Evolutionary conservation across 2,329 filamentous ascomycete genomes (phyloP).

Genomic region (Cyclaneusma minus): DNA sequence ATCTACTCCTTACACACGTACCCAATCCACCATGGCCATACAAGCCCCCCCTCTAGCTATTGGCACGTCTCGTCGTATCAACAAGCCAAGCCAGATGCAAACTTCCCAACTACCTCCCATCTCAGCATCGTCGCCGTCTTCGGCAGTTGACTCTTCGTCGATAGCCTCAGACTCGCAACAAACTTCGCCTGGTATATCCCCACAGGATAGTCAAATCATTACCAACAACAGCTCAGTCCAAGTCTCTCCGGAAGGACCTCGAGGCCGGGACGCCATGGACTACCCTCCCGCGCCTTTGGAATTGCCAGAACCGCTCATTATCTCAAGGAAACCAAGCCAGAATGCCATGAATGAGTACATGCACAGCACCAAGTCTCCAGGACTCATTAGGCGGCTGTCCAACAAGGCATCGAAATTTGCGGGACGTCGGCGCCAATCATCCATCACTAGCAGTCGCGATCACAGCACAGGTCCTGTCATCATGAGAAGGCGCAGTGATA

Average conservation of each 20-base stretch:
- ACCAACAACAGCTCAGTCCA: slow-evolving; percentile 49
- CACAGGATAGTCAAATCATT: slow-evolving; percentile 30
- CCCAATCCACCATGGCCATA: slow-evolving; percentile 8
- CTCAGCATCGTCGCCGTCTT: slow-evolving; percentile 24
- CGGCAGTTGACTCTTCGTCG: slow-evolving; percentile 39
- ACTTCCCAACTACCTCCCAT: slow-evolving; percentile 14
- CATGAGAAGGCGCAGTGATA: slow-evolving; percentile 76
- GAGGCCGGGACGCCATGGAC: slow-evolving; percentile 38
- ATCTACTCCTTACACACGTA: slow-evolving; percentile 1
- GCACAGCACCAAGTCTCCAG: slow-evolving; percentile 40
- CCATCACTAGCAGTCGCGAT: slow-evolving; percentile 64
- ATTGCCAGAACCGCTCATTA: slow-evolving; percentile 57
- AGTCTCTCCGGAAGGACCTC: slow-evolving; percentile 48
- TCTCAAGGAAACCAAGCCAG: slow-evolving; percentile 41
- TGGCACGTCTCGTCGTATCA: slow-evolving; percentile 8
- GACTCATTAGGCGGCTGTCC: slow-evolving; percentile 72
- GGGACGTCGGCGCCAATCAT: slow-evolving; percentile 58
- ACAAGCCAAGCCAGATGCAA: slow-evolving; percentile 17
- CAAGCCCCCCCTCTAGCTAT: slow-evolving; percentile 7
- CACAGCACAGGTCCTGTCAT: slow-evolving; percentile 82
- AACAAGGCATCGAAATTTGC: slow-evolving; percentile 59
- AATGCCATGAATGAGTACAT: slow-evolving; percentile 49
- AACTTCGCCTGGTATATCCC: slow-evolving; percentile 40
- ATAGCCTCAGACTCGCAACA: slow-evolving; percentile 37
- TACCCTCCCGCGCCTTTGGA: slow-evolving; percentile 41